Base-by-base conservation (phyloP, 768 basidiomycete species). In the Amanita rimosa region DNA sequence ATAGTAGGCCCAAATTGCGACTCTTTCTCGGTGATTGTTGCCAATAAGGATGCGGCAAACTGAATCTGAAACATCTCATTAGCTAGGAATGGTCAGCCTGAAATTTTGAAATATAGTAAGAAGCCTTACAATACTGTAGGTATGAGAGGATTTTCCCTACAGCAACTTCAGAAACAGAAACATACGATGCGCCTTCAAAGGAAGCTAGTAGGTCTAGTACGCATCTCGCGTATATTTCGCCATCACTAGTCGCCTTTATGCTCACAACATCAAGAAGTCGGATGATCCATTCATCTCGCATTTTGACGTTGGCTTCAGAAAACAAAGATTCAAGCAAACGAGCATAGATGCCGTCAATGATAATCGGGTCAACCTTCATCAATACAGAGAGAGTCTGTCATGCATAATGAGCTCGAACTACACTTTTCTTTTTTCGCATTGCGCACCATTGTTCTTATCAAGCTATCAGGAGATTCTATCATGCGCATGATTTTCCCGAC, bases 401-500 rank as follows among this genome's bases (percentile, higher is more conserved):
- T 36, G 22, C 21, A 19, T 26, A 34, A n/a, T 38, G 17, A 35
- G 33, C 6, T 38, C 29, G 26, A 27, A 13, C 13, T 19, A 39
- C 36, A 14, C 4, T 13, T 24, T 24, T 24, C 2, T 13, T 29
- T 27, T 14, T 19, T 24, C n/a, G 27, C 16, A 44, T 21, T 33
- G 11, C 11, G 6, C 55, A 83, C 88, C 70, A 71, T 81, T 45
- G 62, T 69, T 48, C 85, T 72, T 35, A 87, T 74, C 24, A 70
- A 56, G 7, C 59, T 53, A 59, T 91, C 88, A 1, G 69, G 62
- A 2, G 76, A 78, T 51, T 81, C 74, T 22, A 91, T 64, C 13
- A 84, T 62, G 51, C 71, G 73, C 78, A 91, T 84, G 17, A 90
- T 68, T 29, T 69, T 67, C 44, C 81, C 81, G 34, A 91, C 86